Conservation (phyloP, 805 yeast species). For the Candida pini region DNA sequence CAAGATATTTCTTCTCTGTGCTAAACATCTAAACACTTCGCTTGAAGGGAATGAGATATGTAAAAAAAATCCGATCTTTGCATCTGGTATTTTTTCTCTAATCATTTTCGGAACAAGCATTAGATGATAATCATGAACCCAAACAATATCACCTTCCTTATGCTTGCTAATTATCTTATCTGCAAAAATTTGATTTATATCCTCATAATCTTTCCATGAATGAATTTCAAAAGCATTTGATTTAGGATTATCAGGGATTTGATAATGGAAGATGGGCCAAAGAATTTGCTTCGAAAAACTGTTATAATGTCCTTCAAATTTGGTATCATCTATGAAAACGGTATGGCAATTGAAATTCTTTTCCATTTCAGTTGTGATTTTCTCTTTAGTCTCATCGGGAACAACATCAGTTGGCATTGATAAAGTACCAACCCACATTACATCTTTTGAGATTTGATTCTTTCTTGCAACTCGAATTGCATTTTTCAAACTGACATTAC, state of each 20-base stretch:
- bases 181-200: slow-evolving; percentile 74
- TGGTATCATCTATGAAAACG: slow-evolving; percentile 68
- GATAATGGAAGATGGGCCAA: slow-evolving; percentile 94
- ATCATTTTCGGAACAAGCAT: slow-evolving; percentile 83
- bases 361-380: slow-evolving; percentile 44
- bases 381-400: slow-evolving; percentile 46
- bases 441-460: slow-evolving; percentile 29
- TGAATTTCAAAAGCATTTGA: slow-evolving; percentile 94
- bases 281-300: slow-evolving; percentile 90
- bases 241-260: slow-evolving; percentile 91
- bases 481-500: slow-evolving; percentile 85
- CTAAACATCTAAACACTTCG: slow-evolving; percentile 91
- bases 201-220: slow-evolving; percentile 81
- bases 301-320: slow-evolving; percentile 85
- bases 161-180: slow-evolving; percentile 64
- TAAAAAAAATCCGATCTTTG: slow-evolving; percentile 84
- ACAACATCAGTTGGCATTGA: slow-evolving; percentile 89
- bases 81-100: slow-evolving; percentile 67
- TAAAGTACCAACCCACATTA: slow-evolving; percentile 82
- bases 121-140: slow-evolving; percentile 94
- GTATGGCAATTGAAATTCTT: slow-evolving; percentile 53
- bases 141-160: slow-evolving; percentile 69
- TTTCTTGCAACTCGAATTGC: slow-evolving; percentile 64
- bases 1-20: slow-evolving; percentile 72
- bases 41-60: slow-evolving; percentile 95